A percentile compares a stretch with the other conserved stretches of the same genome.
Evolutionary conservation across 495 filamentous ascomycete genomes (phyloP).

Genomic region (Aspergillus coremiiformis): DNA sequence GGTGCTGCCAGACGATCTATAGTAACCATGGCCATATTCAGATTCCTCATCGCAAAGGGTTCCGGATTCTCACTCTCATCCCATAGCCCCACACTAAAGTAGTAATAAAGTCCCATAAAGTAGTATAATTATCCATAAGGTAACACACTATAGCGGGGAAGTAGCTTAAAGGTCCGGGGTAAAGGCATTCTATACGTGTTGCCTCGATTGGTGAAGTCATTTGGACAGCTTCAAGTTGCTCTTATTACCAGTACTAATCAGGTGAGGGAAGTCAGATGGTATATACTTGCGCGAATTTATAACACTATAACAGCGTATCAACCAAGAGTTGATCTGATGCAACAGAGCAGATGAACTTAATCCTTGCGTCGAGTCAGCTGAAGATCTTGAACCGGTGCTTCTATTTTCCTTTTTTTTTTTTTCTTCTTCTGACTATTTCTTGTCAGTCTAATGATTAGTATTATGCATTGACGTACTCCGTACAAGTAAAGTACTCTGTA

Average conservation of each 20-base stretch:
- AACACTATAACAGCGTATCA: background rate
- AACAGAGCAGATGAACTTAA: background rate
- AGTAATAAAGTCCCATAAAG: background rate
- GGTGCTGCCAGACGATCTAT: conserved; percentile 5
- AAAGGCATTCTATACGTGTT: background rate
- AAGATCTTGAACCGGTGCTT: background rate
- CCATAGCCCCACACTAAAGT: background rate
- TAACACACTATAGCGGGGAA: background rate
- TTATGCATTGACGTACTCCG: too few relatives aligned
- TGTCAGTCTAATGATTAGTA: too few relatives aligned
- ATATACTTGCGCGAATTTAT: background rate
- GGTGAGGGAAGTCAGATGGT: conserved; percentile 5
- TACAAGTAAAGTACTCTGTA: too few relatives aligned
- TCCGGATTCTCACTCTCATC: background rate
- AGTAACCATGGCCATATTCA: conserved; percentile 8
- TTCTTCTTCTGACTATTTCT: too few relatives aligned
- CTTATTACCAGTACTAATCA: conserved; percentile 3
- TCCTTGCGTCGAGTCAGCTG: background rate
- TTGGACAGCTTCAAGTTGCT: background rate
- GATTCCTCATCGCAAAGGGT: background rate
- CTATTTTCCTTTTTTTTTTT: too few relatives aligned
- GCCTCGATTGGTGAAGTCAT: background rate
- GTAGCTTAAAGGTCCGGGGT: background rate
- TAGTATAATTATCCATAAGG: background rate
- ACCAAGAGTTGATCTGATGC: background rate